A percentile compares a stretch with the other conserved stretches of the same genome.
Conservation (phyloP, 169 alveolate species). For the Plasmodium gonderi region DNA sequence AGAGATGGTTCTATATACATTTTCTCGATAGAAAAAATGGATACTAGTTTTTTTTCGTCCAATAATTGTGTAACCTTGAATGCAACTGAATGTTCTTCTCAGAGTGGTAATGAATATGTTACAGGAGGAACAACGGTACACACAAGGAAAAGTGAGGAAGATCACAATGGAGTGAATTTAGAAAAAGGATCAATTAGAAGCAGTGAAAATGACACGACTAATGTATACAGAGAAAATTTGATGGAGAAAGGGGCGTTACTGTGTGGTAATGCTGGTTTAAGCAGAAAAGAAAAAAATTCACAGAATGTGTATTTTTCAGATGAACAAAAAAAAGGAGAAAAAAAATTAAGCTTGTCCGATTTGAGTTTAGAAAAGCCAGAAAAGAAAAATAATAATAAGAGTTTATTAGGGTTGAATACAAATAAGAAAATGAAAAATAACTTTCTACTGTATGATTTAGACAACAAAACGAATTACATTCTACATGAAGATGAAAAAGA, state of each 20-base stretch:
- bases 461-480: conserved; percentile 23
- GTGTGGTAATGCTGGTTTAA: neutral
- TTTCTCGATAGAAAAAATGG: conserved; percentile 48
- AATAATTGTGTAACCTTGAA: neutral
- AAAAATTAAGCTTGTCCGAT: conserved; percentile 11
- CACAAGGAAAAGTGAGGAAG: neutral
- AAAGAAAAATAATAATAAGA: neutral
- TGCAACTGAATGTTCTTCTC: neutral
- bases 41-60: neutral
- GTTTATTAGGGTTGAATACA: neutral
- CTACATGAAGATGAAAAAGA: conserved; percentile 67
- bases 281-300: neutral
- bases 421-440: neutral
- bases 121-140: too few species aligned
- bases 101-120: neutral
- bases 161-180: neutral
- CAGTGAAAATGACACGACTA: neutral
- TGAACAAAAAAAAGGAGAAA: neutral
- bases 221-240: neutral
- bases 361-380: neutral
- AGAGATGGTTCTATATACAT: conserved; percentile 65
- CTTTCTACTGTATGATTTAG: conserved; percentile 36
- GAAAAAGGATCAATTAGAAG: neutral
- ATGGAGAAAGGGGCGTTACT: neutral
- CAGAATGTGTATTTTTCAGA: neutral